Percentiles rank a stretch among this genome's conserved stretches.
These are phyloP conservation scores for Penicillium decumbens DNA, from an alignment of 2,329 filamentous ascomycete genomes.

Conservation along the genomic window DNA sequence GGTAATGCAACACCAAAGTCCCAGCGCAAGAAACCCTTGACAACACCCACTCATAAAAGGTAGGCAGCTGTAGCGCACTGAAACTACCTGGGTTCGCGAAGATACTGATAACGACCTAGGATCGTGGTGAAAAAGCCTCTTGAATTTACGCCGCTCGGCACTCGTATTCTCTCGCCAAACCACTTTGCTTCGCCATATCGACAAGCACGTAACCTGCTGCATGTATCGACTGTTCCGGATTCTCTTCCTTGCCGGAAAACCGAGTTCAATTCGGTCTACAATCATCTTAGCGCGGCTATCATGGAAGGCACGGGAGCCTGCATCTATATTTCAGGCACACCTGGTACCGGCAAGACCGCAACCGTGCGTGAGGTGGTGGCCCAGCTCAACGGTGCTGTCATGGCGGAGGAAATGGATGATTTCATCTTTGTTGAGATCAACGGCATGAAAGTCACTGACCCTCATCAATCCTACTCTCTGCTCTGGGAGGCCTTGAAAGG, in stretches of 20 bases:
- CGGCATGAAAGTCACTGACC: slow-evolving; percentile 98
- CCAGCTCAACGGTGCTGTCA: slow-evolving; percentile 80
- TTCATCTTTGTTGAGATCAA: slow-evolving; percentile 99
- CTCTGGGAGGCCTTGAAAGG: slow-evolving; percentile 95
- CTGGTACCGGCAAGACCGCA: slow-evolving; percentile 94
- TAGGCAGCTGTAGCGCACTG: slow-evolving; percentile 18
- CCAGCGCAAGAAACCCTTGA: slow-evolving; percentile 44
- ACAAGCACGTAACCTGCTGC: slow-evolving; percentile 78
- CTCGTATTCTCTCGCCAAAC: slow-evolving; percentile 71
- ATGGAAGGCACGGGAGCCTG: slow-evolving; percentile 89
- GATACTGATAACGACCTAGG: slow-evolving; percentile 27
- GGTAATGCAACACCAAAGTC: slow-evolving; percentile 44
- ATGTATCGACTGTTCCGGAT: slow-evolving; percentile 87
- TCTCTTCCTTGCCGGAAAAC: slow-evolving; percentile 86
- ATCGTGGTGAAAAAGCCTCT: slow-evolving; percentile 79
- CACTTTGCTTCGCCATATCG: slow-evolving; percentile 81
- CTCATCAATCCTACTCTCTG: slow-evolving; percentile 89
- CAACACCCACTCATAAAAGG: slow-evolving; percentile 63
- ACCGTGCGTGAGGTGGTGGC: slow-evolving; percentile 93
- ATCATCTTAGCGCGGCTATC: slow-evolving; percentile 89
- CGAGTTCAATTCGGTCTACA: slow-evolving; percentile 89
- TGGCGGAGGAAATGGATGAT: slow-evolving; percentile 87
- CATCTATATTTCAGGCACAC: slow-evolving; percentile 98
- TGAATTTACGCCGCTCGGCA: slow-evolving; percentile 93
- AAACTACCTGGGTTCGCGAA: no score